Percentiles rank a stretch among this genome's conserved stretches.
phyloP scores from a whole-genome alignment of 2,329 filamentous ascomycete species.

The Fusarium neocosmosporiellum region DNA sequence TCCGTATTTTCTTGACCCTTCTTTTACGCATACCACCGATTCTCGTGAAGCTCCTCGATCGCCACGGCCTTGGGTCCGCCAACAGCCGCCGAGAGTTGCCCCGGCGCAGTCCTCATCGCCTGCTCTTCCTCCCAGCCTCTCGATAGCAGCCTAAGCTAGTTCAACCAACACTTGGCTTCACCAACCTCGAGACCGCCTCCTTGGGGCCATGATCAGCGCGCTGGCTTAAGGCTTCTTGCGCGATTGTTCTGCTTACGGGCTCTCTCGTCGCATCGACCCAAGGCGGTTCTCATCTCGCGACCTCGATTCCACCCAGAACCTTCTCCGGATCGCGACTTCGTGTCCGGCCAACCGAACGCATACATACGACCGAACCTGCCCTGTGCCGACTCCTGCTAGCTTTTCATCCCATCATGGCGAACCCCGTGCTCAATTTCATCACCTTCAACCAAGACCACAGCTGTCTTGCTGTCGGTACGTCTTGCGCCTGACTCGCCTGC shows the following conservation, averaged over 20 bases:
- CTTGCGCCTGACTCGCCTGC: conserved; percentile 7
- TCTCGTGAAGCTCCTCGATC: neutral
- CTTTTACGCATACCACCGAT: neutral
- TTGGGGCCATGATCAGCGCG: conserved; percentile 19
- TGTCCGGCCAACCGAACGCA: neutral
- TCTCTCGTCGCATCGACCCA: conserved; percentile 5
- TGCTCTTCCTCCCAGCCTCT: conserved; percentile 39
- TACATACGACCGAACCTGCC: neutral
- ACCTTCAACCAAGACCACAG: conserved; percentile 99
- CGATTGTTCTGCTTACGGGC: conserved; percentile 1
- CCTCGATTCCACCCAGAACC: neutral
- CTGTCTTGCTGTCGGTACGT: conserved; percentile 91
- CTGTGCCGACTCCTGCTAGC: neutral
- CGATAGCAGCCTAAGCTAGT: conserved; percentile 27
- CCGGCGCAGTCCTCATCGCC: conserved; percentile 24
- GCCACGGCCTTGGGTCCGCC: neutral
- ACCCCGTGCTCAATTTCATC: conserved; percentile 90
- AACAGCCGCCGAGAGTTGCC: neutral
- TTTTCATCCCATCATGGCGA: conserved; percentile 64
- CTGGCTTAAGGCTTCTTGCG: conserved; percentile 17
- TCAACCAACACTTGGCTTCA: conserved; percentile 17
- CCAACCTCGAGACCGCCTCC: conserved; percentile 14
- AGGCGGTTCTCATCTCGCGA: neutral
- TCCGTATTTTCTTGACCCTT: neutral
- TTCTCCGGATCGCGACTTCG: neutral